Evolutionary conservation across 1,284 basidiomycete genomes (phyloP).

Genomic region (Austroboletus novae-zelandiae): DNA sequence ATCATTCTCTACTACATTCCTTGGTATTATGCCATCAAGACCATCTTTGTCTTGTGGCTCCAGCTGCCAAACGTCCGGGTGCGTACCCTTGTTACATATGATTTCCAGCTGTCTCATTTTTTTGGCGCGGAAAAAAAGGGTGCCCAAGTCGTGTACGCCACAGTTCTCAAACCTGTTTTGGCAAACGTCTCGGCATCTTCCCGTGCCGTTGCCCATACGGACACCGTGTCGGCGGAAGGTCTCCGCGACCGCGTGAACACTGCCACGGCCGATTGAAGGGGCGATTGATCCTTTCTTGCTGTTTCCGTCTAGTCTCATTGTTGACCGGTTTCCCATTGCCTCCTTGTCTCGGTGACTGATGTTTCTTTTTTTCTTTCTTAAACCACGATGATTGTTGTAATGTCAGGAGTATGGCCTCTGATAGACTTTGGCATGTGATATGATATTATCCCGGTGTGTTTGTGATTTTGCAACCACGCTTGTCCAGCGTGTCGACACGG

Average conservation of each 20-base stretch:
- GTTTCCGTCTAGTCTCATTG: background rate
- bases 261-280: slow-evolving; percentile 31
- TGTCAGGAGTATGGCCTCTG: background rate
- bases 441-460: background rate
- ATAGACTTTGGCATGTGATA: background rate
- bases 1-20: slow-evolving; percentile 80
- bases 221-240: slow-evolving; percentile 36
- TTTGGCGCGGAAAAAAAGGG: slow-evolving; percentile 45
- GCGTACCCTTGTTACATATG: slow-evolving; percentile 37
- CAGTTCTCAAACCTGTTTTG: slow-evolving; percentile 68
- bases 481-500: background rate
- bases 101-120: background rate
- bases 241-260: slow-evolving; percentile 46
- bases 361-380: background rate
- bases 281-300: background rate
- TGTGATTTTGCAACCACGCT: background rate
- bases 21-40: slow-evolving; percentile 92
- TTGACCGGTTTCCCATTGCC: no score
- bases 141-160: slow-evolving; percentile 68
- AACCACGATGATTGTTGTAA: background rate
- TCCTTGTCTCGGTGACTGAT: background rate
- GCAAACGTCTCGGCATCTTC: slow-evolving; percentile 44
- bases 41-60: slow-evolving; percentile 83
- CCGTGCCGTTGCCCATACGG: slow-evolving; percentile 22
- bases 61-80: slow-evolving; percentile 80